These are phyloP conservation scores for Hymenoscyphus repandus DNA, from an alignment of 2,329 filamentous ascomycete genomes.

Conservation along the genomic window DNA sequence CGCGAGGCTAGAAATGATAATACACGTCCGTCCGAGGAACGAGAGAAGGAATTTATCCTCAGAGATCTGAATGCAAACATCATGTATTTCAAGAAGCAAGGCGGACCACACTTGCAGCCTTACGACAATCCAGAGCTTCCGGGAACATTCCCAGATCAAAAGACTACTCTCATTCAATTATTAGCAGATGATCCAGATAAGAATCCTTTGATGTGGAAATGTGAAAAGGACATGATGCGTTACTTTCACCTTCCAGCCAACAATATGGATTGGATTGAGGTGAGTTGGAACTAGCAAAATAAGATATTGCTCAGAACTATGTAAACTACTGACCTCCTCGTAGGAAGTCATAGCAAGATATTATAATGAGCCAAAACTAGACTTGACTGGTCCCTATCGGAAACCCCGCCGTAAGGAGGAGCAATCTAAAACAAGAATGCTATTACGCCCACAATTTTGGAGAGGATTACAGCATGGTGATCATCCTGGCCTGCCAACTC, in stretches of 20 bases:
- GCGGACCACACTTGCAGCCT: neutral
- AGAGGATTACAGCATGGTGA: constrained; percentile 16
- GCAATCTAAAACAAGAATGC: constrained; percentile 12
- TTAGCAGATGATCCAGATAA: neutral
- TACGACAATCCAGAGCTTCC: constrained; percentile 3
- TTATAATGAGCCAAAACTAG: neutral
- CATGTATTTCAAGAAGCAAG: constrained; percentile 7
- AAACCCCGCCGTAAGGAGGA: constrained; percentile 5
- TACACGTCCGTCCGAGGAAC: neutral
- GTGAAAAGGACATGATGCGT: constrained; percentile 8
- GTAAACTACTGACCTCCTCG: neutral
- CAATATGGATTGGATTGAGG: constrained; percentile 10
- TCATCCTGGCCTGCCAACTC: constrained; percentile 10
- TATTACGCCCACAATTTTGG: constrained; percentile 18
- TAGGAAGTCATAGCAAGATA: constrained; percentile 8
- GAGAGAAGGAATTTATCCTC: constrained; percentile 2
- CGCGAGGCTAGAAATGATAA: neutral
- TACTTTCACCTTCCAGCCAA: constrained; percentile 11
- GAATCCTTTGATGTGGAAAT: constrained; percentile 9
- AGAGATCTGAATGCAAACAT: constrained; percentile 2
- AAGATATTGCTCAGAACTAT: too few relatives aligned
- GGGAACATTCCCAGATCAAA: constrained; percentile 7
- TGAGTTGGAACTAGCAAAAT: neutral
- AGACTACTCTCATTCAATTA: constrained; percentile 1
- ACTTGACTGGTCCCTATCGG: constrained; percentile 4